A percentile compares a stretch with the other conserved stretches of the same genome.
Conservation (phyloP, 441 rosid genomes). For the Adansonia madagascariensis region DNA sequence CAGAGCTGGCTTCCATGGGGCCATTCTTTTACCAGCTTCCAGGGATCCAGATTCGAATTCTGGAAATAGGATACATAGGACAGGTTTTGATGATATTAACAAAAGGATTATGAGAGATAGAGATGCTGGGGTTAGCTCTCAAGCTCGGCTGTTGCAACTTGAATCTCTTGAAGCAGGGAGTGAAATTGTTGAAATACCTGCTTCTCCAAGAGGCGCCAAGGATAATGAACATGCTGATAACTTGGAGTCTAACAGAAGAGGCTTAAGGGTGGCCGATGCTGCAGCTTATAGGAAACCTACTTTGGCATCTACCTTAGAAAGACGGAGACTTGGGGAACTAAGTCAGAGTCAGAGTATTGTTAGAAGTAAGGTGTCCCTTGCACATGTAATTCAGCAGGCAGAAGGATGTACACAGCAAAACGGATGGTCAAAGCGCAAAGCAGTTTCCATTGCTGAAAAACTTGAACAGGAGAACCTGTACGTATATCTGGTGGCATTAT, state of each 20-base stretch:
- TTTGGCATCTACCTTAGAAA: slow-evolving; percentile 45
- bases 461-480: slow-evolving; percentile 99
- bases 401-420: slow-evolving; percentile 72
- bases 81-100: slow-evolving; percentile 32
- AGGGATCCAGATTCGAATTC: slow-evolving; percentile 27
- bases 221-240: slow-evolving; percentile 31
- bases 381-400: slow-evolving; percentile 90
- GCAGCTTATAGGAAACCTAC: slow-evolving; percentile 38
- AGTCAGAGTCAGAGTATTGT: slow-evolving; percentile 17
- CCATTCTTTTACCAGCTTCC: slow-evolving; percentile 50
- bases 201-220: slow-evolving; percentile 48
- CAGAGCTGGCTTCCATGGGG: slow-evolving; percentile 38
- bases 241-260: slow-evolving; percentile 43
- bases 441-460: slow-evolving; percentile 95
- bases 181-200: slow-evolving; percentile 83
- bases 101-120: slow-evolving; percentile 29
- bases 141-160: slow-evolving; percentile 26
- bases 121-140: slow-evolving; percentile 34
- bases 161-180: slow-evolving; percentile 49
- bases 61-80: slow-evolving; percentile 35
- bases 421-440: slow-evolving; percentile 84
- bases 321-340: slow-evolving; percentile 59
- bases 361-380: slow-evolving; percentile 81
- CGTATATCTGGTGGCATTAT: slow-evolving; percentile 33
- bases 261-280: slow-evolving; percentile 36